Evolutionary conservation across 768 basidiomycete species (phyloP).

Genomic region (Candolleomyces eurysporus): DNA sequence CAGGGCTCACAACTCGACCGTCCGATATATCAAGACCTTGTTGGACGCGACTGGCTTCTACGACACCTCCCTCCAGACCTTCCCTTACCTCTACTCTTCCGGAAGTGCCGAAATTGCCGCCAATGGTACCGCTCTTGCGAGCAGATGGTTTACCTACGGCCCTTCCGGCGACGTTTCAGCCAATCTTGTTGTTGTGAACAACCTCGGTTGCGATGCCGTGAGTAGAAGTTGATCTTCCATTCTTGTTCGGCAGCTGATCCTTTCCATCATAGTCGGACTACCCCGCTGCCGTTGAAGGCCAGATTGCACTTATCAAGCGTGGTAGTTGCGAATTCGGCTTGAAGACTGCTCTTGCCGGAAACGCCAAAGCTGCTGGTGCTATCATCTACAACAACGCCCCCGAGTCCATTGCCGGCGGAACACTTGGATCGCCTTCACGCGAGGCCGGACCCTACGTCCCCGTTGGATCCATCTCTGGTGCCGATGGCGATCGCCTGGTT

Average conservation of each 20-base stretch:
- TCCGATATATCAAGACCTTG: constrained; percentile 25
- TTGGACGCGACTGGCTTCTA: constrained; percentile 27
- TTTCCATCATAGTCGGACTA: constrained; percentile 18
- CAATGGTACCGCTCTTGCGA: constrained; percentile 13
- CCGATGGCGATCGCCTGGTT: constrained; percentile 21
- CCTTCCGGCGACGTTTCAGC: constrained; percentile 22
- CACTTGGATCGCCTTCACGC: constrained; percentile 18
- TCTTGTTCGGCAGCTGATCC: not conserved
- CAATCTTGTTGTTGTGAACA: constrained; percentile 21
- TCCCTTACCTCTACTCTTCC: constrained; percentile 26
- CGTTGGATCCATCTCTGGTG: constrained; percentile 21
- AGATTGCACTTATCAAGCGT: constrained; percentile 28
- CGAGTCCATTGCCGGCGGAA: constrained; percentile 19
- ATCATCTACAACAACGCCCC: constrained; percentile 28
- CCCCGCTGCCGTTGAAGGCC: constrained; percentile 22
- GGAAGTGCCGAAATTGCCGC: constrained; percentile 19
- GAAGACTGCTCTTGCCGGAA: constrained; percentile 23
- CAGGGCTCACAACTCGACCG: constrained; percentile 27
- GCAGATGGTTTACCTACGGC: constrained; percentile 22
- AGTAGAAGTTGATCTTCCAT: constrained; percentile 1
- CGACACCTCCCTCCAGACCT: constrained; percentile 25
- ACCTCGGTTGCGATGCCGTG: constrained; percentile 24
- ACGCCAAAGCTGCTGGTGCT: constrained; percentile 21
- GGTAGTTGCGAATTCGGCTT: constrained; percentile 26
- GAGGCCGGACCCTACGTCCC: constrained; percentile 27